Conservation (phyloP, 2,329 filamentous ascomycete genomes). For the Didymella keratinophila region DNA sequence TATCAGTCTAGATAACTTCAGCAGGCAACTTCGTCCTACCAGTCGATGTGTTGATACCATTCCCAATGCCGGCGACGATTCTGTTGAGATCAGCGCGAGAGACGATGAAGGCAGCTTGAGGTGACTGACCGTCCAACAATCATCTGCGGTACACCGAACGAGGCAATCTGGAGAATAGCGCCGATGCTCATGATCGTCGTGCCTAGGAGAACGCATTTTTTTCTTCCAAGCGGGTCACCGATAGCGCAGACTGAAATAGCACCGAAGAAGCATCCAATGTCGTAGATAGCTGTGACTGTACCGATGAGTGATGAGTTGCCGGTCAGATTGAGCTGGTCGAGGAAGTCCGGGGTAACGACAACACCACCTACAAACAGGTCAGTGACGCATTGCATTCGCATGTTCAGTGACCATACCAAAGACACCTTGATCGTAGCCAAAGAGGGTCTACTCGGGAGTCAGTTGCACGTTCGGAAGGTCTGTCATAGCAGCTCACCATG, state of each 20-base stretch:
- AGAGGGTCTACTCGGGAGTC: constrained; percentile 35
- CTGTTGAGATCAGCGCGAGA: constrained; percentile 28
- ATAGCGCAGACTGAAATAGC: constrained; percentile 56
- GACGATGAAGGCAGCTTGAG: neutral
- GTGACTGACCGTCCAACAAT: constrained; percentile 54
- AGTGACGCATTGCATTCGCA: neutral
- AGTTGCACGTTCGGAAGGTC: neutral
- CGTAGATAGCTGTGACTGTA: constrained; percentile 66
- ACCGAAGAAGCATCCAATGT: constrained; percentile 68
- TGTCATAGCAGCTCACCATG: constrained; percentile 19
- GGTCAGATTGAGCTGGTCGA: constrained; percentile 57
- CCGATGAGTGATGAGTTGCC: constrained; percentile 52
- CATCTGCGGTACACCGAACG: constrained; percentile 58
- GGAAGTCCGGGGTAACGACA: constrained; percentile 62
- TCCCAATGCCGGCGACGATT: constrained; percentile 58
- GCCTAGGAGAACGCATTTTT: constrained; percentile 58
- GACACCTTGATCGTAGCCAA: constrained; percentile 61
- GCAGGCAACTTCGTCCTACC: constrained; percentile 40
- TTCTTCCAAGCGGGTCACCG: constrained; percentile 59
- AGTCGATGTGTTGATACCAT: constrained; percentile 61
- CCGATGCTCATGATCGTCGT: constrained; percentile 59
- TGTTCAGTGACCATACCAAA: constrained; percentile 49
- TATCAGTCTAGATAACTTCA: constrained; percentile 30
- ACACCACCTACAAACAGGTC: constrained; percentile 54
- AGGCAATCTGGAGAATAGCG: constrained; percentile 57